Base-by-base conservation (phyloP, 2,329 filamentous ascomycete genomes). In the Fusarium poae region DNA sequence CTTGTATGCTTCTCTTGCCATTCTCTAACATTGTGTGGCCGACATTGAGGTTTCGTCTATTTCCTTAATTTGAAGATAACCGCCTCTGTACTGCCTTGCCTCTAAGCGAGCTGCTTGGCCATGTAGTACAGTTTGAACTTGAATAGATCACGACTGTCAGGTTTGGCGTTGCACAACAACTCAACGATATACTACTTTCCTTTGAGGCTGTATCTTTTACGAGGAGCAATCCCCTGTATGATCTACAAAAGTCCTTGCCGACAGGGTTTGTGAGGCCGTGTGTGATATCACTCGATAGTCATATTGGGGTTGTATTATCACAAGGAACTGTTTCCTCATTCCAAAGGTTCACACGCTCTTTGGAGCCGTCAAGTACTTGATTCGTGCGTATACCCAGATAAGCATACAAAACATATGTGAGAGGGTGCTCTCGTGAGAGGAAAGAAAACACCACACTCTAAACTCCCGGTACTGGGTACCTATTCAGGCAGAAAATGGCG, bases 1-100 rank as follows among this genome's bases (percentile, higher is more conserved):
- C 42, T 45, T 48, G 40, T 43, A 51, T 64, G 48, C 53, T 64
- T 58, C 45, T 53, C 43, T 32, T 64, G 37, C 48, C 55, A 64
- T 29, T 48, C 35, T 44, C 61, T 32, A 45, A 54, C 58, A 54
- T 68, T 52, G 52, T 42, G 57, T 65, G 43, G 45, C 37, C 35
- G 46, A 51, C 27, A 52, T 43, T 42, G 30, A 37, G 25, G 25
- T 56, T 55, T 52, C 42, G 35, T 57, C n/a, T 44, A 37, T 42
- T n/a, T 44, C 15, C 29, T 15, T 42, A 27, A 44, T 30, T 34
- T 46, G 5, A n/a, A 27, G 32, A 48, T 57, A 54, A 35, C 46
- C 50, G 55, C 54, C 49, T 34, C 27, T 29, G 18, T 23, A 49
- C 21, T n/a, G 23, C 12, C 34, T 37, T 35, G 3, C 29, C 40